A percentile compares a stretch with the other conserved stretches of the same genome.
These are phyloP conservation scores for Arthrobotrys iridis DNA, from an alignment of 2,329 filamentous ascomycete species.

Conservation along the genomic window DNA sequence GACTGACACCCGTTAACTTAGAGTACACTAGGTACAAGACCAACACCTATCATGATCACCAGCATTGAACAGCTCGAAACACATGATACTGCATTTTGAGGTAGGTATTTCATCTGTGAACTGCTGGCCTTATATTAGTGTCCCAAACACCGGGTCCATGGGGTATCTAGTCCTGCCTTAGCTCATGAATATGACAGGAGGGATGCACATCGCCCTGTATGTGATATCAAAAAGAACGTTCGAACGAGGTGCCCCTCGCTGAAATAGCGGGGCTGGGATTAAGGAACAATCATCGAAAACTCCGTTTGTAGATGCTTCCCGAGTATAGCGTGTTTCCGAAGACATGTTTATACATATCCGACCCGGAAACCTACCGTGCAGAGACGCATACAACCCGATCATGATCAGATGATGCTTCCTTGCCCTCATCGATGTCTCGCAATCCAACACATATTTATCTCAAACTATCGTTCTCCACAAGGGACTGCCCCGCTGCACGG, in stretches of 20 bases:
- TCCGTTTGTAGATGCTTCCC: not conserved
- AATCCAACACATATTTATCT: conserved; percentile 9
- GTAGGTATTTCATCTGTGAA: too few relatives aligned
- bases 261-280: conserved; percentile 9
- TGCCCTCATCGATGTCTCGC: conserved; percentile 13
- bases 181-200: not conserved
- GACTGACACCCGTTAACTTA: too few relatives aligned
- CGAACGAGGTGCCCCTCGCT: not conserved
- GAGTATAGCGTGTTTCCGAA: not conserved
- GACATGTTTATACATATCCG: conserved; percentile 4
- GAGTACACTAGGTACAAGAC: too few relatives aligned
- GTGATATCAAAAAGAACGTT: not conserved
- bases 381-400: conserved; percentile 3
- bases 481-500: conserved; percentile 42
- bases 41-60: too few relatives aligned
- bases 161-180: not conserved
- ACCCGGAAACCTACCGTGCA: conserved; percentile 17
- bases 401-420: conserved; percentile 21
- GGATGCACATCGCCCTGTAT: not conserved
- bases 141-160: not conserved
- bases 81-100: too few relatives aligned
- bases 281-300: not conserved
- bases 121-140: not conserved
- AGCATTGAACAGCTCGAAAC: too few relatives aligned
- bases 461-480: conserved; percentile 4